phyloP scores from a whole-genome alignment of 2,329 filamentous ascomycete species.

The Ceratocystis papillata region DNA sequence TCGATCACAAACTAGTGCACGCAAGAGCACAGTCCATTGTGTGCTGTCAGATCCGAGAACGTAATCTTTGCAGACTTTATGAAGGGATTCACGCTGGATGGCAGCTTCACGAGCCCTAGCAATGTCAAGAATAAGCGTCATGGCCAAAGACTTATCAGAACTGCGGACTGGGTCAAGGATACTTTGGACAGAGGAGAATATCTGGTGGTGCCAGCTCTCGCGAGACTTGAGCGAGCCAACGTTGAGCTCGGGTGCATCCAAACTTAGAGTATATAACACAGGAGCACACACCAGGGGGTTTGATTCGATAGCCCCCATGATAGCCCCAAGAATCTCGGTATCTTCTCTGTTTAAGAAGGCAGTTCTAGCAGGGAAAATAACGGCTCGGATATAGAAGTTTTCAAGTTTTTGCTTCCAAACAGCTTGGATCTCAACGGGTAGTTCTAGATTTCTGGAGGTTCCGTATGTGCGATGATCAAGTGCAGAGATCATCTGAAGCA shows the following conservation, averaged over 20 bases:
- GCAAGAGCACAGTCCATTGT: conserved; percentile 37
- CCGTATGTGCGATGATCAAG: conserved; percentile 20
- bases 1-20: conserved; percentile 37
- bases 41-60: conserved; percentile 32
- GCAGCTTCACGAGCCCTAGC: conserved; percentile 29
- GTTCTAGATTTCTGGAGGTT: conserved; percentile 8
- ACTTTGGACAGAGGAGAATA: conserved; percentile 31
- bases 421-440: conserved; percentile 9
- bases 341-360: conserved; percentile 37
- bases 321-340: conserved; percentile 35
- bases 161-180: conserved; percentile 27
- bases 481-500: conserved; percentile 29
- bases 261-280: conserved; percentile 38
- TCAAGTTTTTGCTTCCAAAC: conserved; percentile 40
- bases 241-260: conserved; percentile 26
- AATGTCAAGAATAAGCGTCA: conserved; percentile 31
- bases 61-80: conserved; percentile 36
- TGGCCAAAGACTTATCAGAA: conserved; percentile 26
- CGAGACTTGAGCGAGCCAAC: conserved; percentile 29
- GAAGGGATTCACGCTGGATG: conserved; percentile 36
- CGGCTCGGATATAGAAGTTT: conserved; percentile 40
- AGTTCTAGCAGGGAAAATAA: conserved; percentile 43
- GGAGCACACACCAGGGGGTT: conserved; percentile 34
- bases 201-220: conserved; percentile 35
- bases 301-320: conserved; percentile 34